phyloP scores from a whole-genome alignment of 768 basidiomycete species.

The Termitomyces sp. region DNA sequence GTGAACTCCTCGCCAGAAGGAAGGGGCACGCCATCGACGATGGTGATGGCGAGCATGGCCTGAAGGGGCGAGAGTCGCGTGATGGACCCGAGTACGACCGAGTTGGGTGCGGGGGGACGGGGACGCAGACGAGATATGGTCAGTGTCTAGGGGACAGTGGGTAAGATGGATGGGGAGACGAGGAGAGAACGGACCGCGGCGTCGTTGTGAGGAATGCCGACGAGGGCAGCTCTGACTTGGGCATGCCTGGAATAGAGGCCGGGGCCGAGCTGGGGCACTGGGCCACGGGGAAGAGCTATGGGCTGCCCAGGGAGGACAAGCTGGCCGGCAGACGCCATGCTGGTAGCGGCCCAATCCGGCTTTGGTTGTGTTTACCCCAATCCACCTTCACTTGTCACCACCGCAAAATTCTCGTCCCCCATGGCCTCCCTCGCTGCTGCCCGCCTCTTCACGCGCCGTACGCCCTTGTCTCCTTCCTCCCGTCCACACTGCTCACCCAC shows the following conservation, averaged over 20 bases:
- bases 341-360: constrained; percentile 19
- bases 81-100: constrained; percentile 79
- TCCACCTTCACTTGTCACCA: constrained; percentile 23
- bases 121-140: constrained; percentile 66
- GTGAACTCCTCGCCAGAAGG: constrained; percentile 85
- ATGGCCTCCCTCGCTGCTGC: constrained; percentile 63
- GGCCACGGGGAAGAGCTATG: constrained; percentile 52
- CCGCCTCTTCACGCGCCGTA: constrained; percentile 68
- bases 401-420: constrained; percentile 26
- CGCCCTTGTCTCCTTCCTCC: constrained; percentile 18
- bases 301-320: constrained; percentile 78
- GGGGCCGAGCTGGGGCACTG: constrained; percentile 55
- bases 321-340: constrained; percentile 19
- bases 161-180: constrained; percentile 22
- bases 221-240: constrained; percentile 65
- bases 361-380: constrained; percentile 33
- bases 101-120: constrained; percentile 70
- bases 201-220: constrained; percentile 59
- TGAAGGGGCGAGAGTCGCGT: constrained; percentile 83
- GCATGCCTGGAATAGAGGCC: constrained; percentile 69
- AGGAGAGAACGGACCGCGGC: constrained; percentile 60
- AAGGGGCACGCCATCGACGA: constrained; percentile 84
- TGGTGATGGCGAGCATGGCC: constrained; percentile 79
- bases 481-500: background rate
- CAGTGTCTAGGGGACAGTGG: constrained; percentile 44